Evolutionary conservation across 2,329 filamentous ascomycete genomes (phyloP), one percentile per base, ranked within the genome.

Genomic region (Chlorencoelia australis): DNA sequence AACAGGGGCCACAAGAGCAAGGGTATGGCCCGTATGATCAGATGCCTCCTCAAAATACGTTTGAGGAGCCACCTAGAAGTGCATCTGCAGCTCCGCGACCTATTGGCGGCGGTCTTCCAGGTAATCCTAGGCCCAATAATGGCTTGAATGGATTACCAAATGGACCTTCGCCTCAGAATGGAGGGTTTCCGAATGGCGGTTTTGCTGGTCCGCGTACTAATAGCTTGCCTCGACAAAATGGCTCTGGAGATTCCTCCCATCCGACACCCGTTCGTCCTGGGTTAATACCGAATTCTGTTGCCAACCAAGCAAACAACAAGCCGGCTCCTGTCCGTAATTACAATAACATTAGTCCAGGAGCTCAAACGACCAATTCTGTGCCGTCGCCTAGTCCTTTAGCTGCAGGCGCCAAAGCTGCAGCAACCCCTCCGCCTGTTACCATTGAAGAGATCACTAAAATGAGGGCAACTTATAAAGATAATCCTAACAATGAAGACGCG

Each of bases 381-480:
- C 37, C 30, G 16, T 21, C 28, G 10, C 7, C 17, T 2, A 32
- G 37, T 19, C 26, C 34, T 32, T 32, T 30, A 8, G 30, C 20
- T 9, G 28, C 39, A 19, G 22, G 37, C 10, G 16, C 36, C 11
- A 28, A 27, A n/a, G 33, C 41, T 5, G 18, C 40, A 15, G 21
- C 42, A 20, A 11, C 40, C 5, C n/a, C 33, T 6, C 28, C 33
- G 6, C 53, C 59, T 8, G 79, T 96, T 4, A 94, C 88, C 0
- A 64, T 72, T 2, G 75, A 82, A 28, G 84, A 94, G 55, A 66
- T 98, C 6, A 82, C 93, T 48, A 69, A 70, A 15, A 63, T 96
- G 7, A 78, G 25, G 77, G 84, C 20, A 15, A 73, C 74, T 50
- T 63, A 67, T 5, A 78, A 82, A 45, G 83, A 82, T 55, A 82